Evolutionary conservation across 495 filamentous ascomycete species (phyloP), one percentile per base, ranked within the genome.

Genomic region (Chlorociboria aeruginascens): DNA sequence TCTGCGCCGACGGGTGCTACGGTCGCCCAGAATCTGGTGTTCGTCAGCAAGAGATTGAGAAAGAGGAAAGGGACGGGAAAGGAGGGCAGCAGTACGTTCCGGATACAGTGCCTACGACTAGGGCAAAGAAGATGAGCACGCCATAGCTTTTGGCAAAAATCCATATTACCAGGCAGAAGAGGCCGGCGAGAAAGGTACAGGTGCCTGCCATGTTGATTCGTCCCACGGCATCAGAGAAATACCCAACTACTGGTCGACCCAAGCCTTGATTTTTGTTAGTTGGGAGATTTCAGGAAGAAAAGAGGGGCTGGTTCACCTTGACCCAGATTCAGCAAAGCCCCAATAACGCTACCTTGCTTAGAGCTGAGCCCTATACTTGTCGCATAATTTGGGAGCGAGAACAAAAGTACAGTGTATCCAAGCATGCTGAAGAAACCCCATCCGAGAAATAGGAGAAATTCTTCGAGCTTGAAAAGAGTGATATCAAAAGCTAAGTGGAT

Each of bases 1-100:
- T 94, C 87, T 0, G 82, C 81, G 14, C 78, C 71, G 10, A 94
- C 80, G 0, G 87, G 87, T 3, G 71, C 80, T 14, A 84, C 67
- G 6, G 77, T 79, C 6, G 80, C 77, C 83, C 84, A 89, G 56
- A 84, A 85, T 0, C 54, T 57, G 33, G 30, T 20, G 29, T 30
- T 2, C 17, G 20, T 25, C 2, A n/a, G 46, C n/a, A 37, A 16
- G 30, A 9, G 31, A 25, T 32, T 20, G 4, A 2, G 64, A 48
- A 49, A 65, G 36, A 13, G 36, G 8, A n/a, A 48, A 41, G 20
- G 20, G 20, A 25, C 65, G 52, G 28, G 66, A 54, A 81, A 29
- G 9, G 11, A 44, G 17, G 11, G 13, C 30, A 16, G 3, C 45
- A 50, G 45, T 49, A 57, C 54, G 77, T 79, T 25, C 85, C 86